Percentiles rank a stretch among this genome's conserved stretches.
Evolutionary conservation across 768 basidiomycete species (phyloP).

Genomic region (Mycena haematopus): DNA sequence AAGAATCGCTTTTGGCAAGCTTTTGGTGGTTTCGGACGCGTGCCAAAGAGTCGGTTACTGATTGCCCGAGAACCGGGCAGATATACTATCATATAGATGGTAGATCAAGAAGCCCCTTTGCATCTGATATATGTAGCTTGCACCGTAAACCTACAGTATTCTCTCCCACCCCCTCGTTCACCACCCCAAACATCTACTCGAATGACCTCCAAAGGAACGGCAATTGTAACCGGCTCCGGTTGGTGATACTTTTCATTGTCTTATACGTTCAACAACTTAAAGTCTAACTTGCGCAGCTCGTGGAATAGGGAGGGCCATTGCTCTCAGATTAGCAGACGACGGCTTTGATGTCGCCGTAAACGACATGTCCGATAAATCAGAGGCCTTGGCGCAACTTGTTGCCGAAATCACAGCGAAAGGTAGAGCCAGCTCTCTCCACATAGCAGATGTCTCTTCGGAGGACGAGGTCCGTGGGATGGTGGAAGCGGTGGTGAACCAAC

Average conservation of each 20-base stretch:
- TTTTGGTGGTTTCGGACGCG: too few relatives aligned
- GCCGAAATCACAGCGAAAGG: constrained; percentile 36
- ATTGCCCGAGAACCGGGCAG: too few relatives aligned
- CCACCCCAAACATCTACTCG: not conserved
- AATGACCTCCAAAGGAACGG: constrained; percentile 7
- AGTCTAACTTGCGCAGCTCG: not conserved
- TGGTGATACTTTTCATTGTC: not conserved
- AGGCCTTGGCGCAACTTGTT: constrained; percentile 34
- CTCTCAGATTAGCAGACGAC: constrained; percentile 47
- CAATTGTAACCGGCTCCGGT: constrained; percentile 13
- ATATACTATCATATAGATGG: too few relatives aligned
- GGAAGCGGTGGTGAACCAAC: constrained; percentile 30
- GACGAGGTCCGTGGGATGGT: constrained; percentile 44
- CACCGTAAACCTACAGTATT: too few relatives aligned
- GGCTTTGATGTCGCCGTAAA: constrained; percentile 49
- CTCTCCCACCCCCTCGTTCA: not conserved
- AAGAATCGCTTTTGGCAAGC: too few relatives aligned
- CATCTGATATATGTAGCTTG: too few relatives aligned
- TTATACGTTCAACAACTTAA: not conserved
- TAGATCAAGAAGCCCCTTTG: too few relatives aligned
- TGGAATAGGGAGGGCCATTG: constrained; percentile 26
- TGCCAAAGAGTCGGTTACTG: too few relatives aligned
- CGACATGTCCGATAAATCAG: constrained; percentile 39
- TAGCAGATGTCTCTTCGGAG: constrained; percentile 43
- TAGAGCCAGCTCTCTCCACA: constrained; percentile 8